These are phyloP conservation scores for Onygenales sp. DNA, from an alignment of 2,329 filamentous ascomycete genomes.

Conservation along the genomic window DNA sequence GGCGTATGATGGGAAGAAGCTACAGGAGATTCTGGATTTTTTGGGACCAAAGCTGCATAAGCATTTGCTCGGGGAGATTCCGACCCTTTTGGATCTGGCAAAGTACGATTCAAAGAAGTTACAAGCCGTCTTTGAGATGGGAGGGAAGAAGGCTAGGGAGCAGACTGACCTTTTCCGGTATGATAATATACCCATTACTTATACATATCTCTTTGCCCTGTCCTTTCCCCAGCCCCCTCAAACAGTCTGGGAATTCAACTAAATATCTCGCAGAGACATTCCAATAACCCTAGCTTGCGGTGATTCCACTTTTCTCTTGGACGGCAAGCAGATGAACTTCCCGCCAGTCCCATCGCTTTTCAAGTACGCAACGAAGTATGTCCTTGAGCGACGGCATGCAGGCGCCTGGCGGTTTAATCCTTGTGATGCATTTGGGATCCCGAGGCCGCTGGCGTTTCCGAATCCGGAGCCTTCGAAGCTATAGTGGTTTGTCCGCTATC, in stretches of 20 bases:
- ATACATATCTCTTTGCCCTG: not conserved
- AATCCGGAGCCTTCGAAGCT: constrained; percentile 1
- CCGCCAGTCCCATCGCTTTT: constrained; percentile 5
- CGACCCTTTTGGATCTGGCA: constrained; percentile 12
- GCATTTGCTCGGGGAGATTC: constrained; percentile 18
- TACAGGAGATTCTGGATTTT: constrained; percentile 14
- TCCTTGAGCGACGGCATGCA: constrained; percentile 6
- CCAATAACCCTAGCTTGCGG: constrained; percentile 14
- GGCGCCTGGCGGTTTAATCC: constrained; percentile 9
- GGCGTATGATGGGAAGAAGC: constrained; percentile 13
- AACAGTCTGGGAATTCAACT: not conserved
- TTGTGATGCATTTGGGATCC: constrained; percentile 7
- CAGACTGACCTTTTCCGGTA: constrained; percentile 4
- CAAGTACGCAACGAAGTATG: constrained; percentile 4
- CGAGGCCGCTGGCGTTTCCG: constrained; percentile 7
- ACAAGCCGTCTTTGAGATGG: constrained; percentile 11
- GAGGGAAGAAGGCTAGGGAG: constrained; percentile 9
- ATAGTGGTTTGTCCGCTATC: not conserved
- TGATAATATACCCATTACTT: not conserved
- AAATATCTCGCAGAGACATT: constrained; percentile 3
- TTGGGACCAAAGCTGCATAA: constrained; percentile 16
- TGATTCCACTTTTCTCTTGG: constrained; percentile 15
- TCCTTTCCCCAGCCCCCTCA: not conserved
- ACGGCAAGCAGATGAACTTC: constrained; percentile 5
- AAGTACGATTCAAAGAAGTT: constrained; percentile 13